Base-by-base conservation (phyloP, 2,329 filamentous ascomycete species). In the Fusarium bulbicola region DNA sequence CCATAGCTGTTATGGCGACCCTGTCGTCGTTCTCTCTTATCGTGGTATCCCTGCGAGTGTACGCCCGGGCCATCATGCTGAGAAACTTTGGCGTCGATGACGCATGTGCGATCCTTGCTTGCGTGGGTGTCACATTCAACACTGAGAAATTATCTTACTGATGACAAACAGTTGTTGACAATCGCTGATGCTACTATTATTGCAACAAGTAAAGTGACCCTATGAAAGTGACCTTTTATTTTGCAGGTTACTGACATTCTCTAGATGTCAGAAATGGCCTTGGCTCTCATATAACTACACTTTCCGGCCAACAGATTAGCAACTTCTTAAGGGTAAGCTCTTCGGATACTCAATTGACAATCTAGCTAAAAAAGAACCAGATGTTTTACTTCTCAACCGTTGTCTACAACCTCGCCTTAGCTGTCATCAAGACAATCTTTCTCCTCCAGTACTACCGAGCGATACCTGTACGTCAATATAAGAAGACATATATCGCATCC, bases 151-250 rank as follows among this genome's bases (percentile, higher is more conserved):
- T 5, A 4, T 5, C 11, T 18, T 7, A 3, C 47, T 50, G 14
- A 50, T 1, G 6, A 10, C 4, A 34, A 8, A 14, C 8, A 50
- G 47, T 10, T 34, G 3, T 50, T 50, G 30, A 50, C 21, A 12
- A 34, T 50, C 30, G 47, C 47, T 50, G 47, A 50, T 3, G 47
- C 47, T 20, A 7, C 12, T 20, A 34, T 50, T 1, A 32, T 50
- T 0, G 47, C 47, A 24, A 20, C 21, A 20, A 50, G 47, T 50
- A 50, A 18, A 24, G 12, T 1, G 0, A 1, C 30, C 30, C 16
- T 4, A 7, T 7, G 0, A 7, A 24, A 24, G 12, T 2, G 20
- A 10, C 1, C 2, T 7, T n/a, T 21, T 10, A 0, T 9, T 32
- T 1, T 0, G 14, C 0, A n/a, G 28, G 2, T 24, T 20, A 14